Evolutionary conservation across 345 rosid species (phyloP).

Genomic region (Psidium guajava): DNA sequence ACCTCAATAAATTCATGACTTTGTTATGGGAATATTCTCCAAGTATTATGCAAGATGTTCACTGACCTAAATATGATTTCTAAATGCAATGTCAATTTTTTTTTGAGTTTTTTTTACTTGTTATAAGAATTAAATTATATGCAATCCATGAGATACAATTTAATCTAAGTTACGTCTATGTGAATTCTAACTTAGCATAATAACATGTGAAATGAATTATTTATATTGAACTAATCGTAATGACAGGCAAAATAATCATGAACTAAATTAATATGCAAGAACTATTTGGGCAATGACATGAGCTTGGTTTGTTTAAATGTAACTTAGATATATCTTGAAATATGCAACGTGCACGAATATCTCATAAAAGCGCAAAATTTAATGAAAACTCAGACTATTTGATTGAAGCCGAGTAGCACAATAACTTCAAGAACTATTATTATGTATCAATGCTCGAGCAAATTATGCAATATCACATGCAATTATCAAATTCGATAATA

Average conservation of each 20-base stretch:
- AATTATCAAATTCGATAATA: not conserved
- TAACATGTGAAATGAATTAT: not conserved
- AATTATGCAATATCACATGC: not conserved
- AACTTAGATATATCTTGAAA: not conserved
- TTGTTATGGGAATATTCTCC: not conserved
- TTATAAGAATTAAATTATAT: not conserved
- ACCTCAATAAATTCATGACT: not conserved
- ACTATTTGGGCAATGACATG: not conserved
- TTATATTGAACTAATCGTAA: not conserved
- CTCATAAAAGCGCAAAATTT: not conserved
- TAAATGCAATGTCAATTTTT: not conserved
- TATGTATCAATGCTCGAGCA: not conserved
- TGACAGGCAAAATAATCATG: not conserved
- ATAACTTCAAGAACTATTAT: not conserved
- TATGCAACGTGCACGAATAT: not conserved
- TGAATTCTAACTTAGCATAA: not conserved
- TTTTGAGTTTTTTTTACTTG: not conserved
- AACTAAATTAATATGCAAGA: not conserved
- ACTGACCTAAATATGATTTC: not conserved
- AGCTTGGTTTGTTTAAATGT: not conserved
- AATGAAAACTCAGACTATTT: not conserved
- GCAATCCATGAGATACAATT: not conserved
- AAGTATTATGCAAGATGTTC: not conserved
- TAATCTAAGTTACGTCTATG: not conserved
- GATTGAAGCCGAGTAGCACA: not conserved